These are phyloP conservation scores for Monilinia laxa DNA, from an alignment of 2,329 filamentous ascomycete species.

Conservation along the genomic window DNA sequence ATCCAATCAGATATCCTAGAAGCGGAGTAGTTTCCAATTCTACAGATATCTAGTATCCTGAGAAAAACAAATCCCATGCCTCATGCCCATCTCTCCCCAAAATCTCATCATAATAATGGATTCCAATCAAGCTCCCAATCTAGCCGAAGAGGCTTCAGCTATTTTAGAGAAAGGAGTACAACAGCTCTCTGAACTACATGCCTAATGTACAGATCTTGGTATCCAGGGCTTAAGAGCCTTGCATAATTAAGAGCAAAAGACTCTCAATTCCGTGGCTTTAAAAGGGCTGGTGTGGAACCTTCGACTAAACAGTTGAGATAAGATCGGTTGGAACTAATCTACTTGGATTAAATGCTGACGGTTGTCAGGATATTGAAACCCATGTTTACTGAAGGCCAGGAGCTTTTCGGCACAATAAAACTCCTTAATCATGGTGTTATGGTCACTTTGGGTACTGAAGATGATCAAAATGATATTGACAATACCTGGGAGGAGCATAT, in stretches of 20 bases:
- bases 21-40: background rate
- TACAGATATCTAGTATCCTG: background rate
- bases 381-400: background rate
- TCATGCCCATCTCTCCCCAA: background rate
- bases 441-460: background rate
- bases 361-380: no score
- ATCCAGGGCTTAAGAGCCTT: background rate
- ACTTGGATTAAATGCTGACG: background rate
- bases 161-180: no score
- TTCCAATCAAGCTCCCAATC: background rate
- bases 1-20: background rate
- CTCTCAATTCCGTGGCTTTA: background rate
- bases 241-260: background rate
- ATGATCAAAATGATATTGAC: background rate
- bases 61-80: background rate
- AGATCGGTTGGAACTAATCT: background rate
- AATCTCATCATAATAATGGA: background rate
- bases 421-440: background rate
- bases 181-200: background rate
- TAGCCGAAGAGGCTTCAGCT: background rate
- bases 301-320: background rate
- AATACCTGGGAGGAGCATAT: background rate
- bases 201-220: background rate
- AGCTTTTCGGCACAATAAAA: background rate
- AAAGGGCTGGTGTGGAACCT: background rate